A percentile compares a stretch with the other conserved stretches of the same genome.
Evolutionary conservation across 345 rosid genomes (phyloP).

Genomic region (Arabis hirsuta): DNA sequence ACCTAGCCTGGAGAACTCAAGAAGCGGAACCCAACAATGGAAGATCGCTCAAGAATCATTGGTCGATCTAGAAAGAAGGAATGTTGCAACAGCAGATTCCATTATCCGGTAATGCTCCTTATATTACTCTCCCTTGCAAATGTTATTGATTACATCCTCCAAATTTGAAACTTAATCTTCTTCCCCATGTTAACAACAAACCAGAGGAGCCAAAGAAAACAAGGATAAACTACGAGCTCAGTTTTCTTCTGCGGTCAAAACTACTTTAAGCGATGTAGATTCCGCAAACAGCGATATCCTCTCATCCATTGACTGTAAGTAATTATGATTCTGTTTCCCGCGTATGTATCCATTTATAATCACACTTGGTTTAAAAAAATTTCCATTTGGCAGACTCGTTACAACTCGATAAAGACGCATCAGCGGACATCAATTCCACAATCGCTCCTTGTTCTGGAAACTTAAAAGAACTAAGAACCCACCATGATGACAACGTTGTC

Average conservation of each 20-base stretch:
- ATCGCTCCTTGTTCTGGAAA: conserved; percentile 72
- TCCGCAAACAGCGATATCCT: conserved; percentile 58
- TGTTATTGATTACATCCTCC: neutral
- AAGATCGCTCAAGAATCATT: conserved; percentile 80
- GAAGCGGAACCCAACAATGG: conserved; percentile 81
- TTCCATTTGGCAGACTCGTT: conserved; percentile 65
- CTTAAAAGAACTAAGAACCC: conserved; percentile 74
- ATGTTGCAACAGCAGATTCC: conserved; percentile 77
- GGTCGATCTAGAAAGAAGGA: conserved; percentile 64
- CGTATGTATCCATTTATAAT: neutral
- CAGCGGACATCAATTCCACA: conserved; percentile 69
- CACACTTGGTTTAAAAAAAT: neutral
- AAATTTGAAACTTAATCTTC: neutral
- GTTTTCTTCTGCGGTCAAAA: conserved; percentile 73
- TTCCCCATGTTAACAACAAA: conserved; percentile 2
- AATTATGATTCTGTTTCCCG: neutral
- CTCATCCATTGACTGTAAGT: conserved; percentile 79
- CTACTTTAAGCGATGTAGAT: conserved; percentile 61
- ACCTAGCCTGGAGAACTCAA: conserved; percentile 64
- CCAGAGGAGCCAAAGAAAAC: conserved; percentile 75
- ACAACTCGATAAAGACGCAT: conserved; percentile 85
- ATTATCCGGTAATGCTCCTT: conserved; percentile 67
- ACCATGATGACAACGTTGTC: conserved; percentile 72
- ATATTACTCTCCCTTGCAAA: neutral
- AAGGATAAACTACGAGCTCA: conserved; percentile 59